Conservation (phyloP, 139 green algal genomes). For the Spirogloea muscicola region DNA sequence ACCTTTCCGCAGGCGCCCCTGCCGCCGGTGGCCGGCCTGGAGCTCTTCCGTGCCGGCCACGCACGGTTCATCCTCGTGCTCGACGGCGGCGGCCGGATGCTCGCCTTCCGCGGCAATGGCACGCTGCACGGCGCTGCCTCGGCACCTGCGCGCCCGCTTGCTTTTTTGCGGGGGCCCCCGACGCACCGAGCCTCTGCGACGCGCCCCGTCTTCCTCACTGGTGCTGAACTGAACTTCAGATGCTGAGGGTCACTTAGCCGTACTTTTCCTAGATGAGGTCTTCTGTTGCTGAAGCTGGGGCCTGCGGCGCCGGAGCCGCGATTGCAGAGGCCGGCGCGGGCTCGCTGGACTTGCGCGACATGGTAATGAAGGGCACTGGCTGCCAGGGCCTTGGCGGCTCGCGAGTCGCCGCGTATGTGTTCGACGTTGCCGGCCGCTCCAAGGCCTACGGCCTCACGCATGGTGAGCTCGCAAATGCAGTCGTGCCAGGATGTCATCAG, state of each 20-base stretch:
- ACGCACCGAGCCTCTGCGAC: no score
- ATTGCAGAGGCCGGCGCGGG: conserved; percentile 6
- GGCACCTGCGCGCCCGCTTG: neutral
- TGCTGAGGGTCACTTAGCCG: no score
- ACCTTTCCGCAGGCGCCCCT: no score
- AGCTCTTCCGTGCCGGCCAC: conserved; percentile 7
- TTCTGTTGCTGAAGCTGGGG: no score
- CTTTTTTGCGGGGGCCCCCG: conserved; percentile 21
- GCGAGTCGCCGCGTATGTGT: conserved; percentile 7
- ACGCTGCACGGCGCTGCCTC: conserved; percentile 18
- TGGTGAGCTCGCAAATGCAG: no score
- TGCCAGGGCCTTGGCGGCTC: conserved; percentile 33
- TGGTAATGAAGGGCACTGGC: neutral
- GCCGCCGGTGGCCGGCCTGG: neutral
- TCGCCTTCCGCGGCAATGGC: conserved; percentile 19
- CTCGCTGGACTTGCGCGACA: conserved; percentile 23
- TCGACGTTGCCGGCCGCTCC: conserved; percentile 21
- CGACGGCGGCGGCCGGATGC: neutral
- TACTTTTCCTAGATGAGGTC: no score
- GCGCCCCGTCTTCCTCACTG: conserved; percentile 25
- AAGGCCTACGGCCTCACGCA: conserved; percentile 17
- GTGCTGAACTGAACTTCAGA: no score
- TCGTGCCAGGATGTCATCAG: no score
- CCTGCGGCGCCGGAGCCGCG: no score
- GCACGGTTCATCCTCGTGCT: conserved; percentile 20